These are phyloP conservation scores for Sideroxylon spinosum DNA, from an alignment of 179 eudicot species.

Conservation along the genomic window DNA sequence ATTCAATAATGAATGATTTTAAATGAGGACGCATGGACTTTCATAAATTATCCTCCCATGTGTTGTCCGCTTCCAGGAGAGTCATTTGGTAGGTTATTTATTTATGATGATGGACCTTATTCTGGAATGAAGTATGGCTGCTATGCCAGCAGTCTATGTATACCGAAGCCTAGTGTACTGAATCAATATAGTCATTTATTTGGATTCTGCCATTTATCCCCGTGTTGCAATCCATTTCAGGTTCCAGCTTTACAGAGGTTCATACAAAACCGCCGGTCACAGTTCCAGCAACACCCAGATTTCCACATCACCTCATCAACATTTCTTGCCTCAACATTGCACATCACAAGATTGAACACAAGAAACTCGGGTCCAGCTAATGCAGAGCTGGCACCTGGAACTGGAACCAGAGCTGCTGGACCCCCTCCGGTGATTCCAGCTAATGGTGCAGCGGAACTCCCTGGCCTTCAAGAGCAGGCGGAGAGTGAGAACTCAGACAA, in stretches of 20 bases:
- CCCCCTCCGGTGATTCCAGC: slow-evolving; percentile 34
- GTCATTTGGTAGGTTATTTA: neutral
- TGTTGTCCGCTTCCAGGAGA: neutral
- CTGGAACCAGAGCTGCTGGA: slow-evolving; percentile 36
- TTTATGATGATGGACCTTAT: neutral
- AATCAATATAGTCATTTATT: neutral
- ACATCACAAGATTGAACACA: slow-evolving; percentile 78
- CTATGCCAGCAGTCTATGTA: neutral
- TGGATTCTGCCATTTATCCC: neutral
- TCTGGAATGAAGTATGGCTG: neutral
- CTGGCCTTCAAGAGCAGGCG: slow-evolving; percentile 37
- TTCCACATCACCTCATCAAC: slow-evolving; percentile 92
- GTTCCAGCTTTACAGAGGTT: slow-evolving; percentile 93
- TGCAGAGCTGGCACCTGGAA: slow-evolving; percentile 34
- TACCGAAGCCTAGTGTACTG: neutral
- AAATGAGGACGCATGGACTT: too few species aligned
- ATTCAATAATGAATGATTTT: too few species aligned
- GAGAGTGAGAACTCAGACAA: slow-evolving; percentile 34
- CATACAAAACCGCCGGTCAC: slow-evolving; percentile 75
- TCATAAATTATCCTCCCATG: too few species aligned
- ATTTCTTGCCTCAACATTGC: slow-evolving; percentile 83
- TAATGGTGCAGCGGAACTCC: slow-evolving; percentile 29
- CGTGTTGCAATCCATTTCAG: slow-evolving; percentile 32
- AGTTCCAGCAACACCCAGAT: slow-evolving; percentile 86
- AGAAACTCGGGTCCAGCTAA: slow-evolving; percentile 40